phyloP scores from a whole-genome alignment of 2,329 filamentous ascomycete genomes.

The Colletotrichum sp. region DNA sequence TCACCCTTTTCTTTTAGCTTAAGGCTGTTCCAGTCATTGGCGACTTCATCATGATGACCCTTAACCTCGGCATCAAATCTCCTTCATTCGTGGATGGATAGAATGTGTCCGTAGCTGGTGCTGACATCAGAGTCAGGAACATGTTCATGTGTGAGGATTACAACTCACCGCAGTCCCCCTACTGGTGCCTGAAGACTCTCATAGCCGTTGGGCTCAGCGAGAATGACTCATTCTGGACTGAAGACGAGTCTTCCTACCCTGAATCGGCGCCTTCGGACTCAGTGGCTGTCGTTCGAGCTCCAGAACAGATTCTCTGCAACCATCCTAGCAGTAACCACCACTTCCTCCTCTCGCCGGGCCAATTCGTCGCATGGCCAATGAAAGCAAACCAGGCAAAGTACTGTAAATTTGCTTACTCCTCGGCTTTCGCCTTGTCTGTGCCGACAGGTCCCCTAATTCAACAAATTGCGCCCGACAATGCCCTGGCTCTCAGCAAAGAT shows the following conservation, averaged over 20 bases:
- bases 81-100: fast-evolving
- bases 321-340: constrained; percentile 37
- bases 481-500: constrained; percentile 33
- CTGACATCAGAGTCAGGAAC: constrained; percentile 31
- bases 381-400: constrained; percentile 50
- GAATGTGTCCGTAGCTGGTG: background rate
- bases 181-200: constrained; percentile 59
- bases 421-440: constrained; percentile 49
- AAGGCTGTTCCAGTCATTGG: fast-evolving
- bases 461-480: constrained; percentile 38
- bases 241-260: constrained; percentile 36
- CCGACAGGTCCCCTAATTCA: constrained; percentile 37
- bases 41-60: background rate
- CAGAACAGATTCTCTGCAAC: constrained; percentile 51
- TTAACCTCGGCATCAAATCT: fast-evolving
- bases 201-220: constrained; percentile 41
- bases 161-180: constrained; percentile 60
- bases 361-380: constrained; percentile 41
- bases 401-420: constrained; percentile 53
- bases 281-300: constrained; percentile 20
- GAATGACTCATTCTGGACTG: constrained; percentile 49
- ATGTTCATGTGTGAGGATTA: constrained; percentile 63
- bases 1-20: background rate
- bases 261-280: background rate
- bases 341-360: constrained; percentile 45